These are phyloP conservation scores for Elongisporangium anandrum DNA, from an alignment of 352 stramenopile species.

Conservation along the genomic window DNA sequence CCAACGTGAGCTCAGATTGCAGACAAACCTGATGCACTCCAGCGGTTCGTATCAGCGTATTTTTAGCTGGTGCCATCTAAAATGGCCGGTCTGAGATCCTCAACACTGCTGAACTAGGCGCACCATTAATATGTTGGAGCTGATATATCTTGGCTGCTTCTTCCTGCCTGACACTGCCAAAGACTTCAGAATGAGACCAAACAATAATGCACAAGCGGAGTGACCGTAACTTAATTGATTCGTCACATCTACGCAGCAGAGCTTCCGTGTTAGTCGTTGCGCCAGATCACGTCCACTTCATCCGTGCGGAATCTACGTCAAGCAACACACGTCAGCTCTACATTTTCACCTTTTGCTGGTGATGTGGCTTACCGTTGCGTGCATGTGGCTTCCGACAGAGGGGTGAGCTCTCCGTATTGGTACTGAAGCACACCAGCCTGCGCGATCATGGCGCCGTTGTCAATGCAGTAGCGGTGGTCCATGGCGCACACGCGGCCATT, in stretches of 20 bases:
- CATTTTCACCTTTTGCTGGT: neutral
- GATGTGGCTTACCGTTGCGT: slow-evolving; percentile 83
- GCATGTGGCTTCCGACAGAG: slow-evolving; percentile 91
- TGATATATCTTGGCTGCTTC: neutral
- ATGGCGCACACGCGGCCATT: slow-evolving; percentile 96
- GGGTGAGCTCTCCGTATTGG: slow-evolving; percentile 90
- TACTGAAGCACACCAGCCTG: slow-evolving; percentile 98
- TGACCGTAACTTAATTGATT: neutral
- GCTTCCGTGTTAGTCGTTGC: slow-evolving; percentile 45
- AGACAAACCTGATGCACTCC: neutral
- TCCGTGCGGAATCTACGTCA: slow-evolving; percentile 94
- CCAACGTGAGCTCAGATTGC: neutral
- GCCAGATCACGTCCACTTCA: slow-evolving; percentile 96
- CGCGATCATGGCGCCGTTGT: slow-evolving; percentile 99
- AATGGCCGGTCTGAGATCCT: neutral
- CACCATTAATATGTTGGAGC: too few species aligned
- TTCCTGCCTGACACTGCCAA: neutral
- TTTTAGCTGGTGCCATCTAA: neutral
- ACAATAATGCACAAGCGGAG: too few species aligned
- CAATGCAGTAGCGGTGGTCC: slow-evolving; percentile 99
- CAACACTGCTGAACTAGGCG: too few species aligned
- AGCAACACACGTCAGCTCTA: neutral
- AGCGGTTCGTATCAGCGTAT: neutral
- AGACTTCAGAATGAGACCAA: too few species aligned
- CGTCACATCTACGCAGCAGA: neutral